These are phyloP conservation scores for Trametes cinnabarina DNA, from an alignment of 768 basidiomycete species.

Conservation along the genomic window DNA sequence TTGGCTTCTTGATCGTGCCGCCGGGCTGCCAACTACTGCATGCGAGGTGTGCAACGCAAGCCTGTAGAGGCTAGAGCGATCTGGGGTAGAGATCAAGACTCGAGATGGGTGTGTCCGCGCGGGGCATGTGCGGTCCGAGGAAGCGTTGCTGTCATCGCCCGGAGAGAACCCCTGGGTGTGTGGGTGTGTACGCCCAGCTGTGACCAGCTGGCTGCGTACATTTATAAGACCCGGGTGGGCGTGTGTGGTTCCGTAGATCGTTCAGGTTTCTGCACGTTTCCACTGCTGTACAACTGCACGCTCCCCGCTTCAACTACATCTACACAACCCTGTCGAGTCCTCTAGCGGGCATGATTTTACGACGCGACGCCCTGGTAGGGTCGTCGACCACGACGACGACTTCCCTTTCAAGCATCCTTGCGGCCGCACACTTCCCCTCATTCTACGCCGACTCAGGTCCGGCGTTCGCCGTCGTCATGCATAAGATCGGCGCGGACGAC, in stretches of 20 bases:
- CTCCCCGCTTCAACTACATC: neutral
- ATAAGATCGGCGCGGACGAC: neutral
- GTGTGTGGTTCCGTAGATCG: neutral
- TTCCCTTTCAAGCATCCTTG: slow-evolving; percentile 13
- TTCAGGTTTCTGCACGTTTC: neutral
- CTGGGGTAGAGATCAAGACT: neutral
- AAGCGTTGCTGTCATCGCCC: neutral
- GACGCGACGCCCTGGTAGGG: neutral
- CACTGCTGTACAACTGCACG: neutral
- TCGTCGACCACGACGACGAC: slow-evolving; percentile 2
- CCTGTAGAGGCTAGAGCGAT: neutral
- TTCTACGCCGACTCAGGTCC: neutral
- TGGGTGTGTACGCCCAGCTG: neutral
- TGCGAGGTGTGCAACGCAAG: neutral
- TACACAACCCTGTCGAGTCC: neutral
- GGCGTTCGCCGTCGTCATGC: neutral
- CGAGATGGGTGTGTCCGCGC: neutral
- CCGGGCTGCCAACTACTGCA: neutral
- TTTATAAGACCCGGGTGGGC: neutral
- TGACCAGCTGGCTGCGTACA: neutral
- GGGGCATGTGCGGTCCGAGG: slow-evolving; percentile 2
- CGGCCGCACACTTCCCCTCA: slow-evolving; percentile 15
- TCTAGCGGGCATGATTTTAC: neutral
- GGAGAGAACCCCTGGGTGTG: neutral
- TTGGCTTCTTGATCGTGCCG: neutral